Conservation (phyloP, 768 basidiomycete species). For the Suillus alpinus region DNA sequence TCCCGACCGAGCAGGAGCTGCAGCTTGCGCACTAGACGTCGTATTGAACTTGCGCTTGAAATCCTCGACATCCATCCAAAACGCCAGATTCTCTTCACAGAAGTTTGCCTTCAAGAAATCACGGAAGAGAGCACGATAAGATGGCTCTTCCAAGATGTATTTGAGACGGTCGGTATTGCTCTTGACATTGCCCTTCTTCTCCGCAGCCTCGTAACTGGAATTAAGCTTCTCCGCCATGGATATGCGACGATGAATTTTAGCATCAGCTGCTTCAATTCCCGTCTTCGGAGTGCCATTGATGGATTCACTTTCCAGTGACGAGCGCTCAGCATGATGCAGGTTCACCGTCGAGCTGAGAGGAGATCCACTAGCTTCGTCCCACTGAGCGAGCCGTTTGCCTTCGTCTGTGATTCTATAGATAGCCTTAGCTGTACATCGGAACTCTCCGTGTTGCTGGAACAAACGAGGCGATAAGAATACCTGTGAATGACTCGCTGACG, state of each 20-base stretch:
- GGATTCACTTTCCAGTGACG: slow-evolving; percentile 49
- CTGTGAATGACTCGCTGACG: slow-evolving; percentile 1
- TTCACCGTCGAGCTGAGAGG: slow-evolving; percentile 67
- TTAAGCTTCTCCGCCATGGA: slow-evolving; percentile 76
- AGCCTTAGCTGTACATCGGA: slow-evolving; percentile 93
- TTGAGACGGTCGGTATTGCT: slow-evolving; percentile 89
- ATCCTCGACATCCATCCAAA: slow-evolving; percentile 97
- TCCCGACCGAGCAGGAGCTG: slow-evolving; percentile 35
- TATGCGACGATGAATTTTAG: slow-evolving; percentile 75
- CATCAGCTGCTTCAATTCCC: slow-evolving; percentile 38
- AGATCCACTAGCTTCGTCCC: slow-evolving; percentile 62
- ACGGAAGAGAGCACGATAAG: slow-evolving; percentile 84
- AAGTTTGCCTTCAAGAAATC: slow-evolving; percentile 94
- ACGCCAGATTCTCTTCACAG: slow-evolving; percentile 96
- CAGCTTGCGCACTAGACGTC: slow-evolving; percentile 85
- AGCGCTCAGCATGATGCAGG: slow-evolving; percentile 51
- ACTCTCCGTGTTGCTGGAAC: slow-evolving; percentile 86
- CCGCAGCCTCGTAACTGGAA: slow-evolving; percentile 48
- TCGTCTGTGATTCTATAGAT: slow-evolving; percentile 94
- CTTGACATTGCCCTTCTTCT: slow-evolving; percentile 67
- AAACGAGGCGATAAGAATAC: slow-evolving; percentile 11
- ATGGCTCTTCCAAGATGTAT: slow-evolving; percentile 91
- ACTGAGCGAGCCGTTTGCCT: slow-evolving; percentile 81
- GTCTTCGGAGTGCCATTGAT: slow-evolving; percentile 21
- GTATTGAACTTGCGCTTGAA: slow-evolving; percentile 96